Evolutionary conservation across 2,329 filamentous ascomycete genomes (phyloP).

Genomic region (Aspergillus novofumigatus): DNA sequence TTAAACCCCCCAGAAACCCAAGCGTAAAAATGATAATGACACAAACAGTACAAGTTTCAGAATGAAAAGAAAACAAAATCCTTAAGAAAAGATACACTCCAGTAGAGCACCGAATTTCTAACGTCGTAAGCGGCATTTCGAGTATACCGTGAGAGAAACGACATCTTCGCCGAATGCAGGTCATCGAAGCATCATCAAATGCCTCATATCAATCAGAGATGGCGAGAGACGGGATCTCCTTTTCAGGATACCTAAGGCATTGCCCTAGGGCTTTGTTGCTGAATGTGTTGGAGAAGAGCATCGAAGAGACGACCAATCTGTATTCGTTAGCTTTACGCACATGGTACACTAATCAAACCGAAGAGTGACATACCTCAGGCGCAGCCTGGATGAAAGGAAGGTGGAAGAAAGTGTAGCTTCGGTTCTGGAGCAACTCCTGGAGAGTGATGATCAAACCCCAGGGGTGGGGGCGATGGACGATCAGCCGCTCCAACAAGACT

Average conservation of each 20-base stretch:
- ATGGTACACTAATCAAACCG: not conserved
- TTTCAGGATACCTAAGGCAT: constrained; percentile 23
- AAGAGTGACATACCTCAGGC: constrained; percentile 63
- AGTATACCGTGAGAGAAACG: constrained; percentile 15
- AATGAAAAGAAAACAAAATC: constrained; percentile 13
- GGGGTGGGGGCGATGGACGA: constrained; percentile 87
- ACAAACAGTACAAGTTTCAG: constrained; percentile 17
- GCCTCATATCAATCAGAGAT: constrained; percentile 17
- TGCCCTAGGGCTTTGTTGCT: constrained; percentile 46
- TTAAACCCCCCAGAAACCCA: constrained; percentile 22
- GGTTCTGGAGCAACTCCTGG: constrained; percentile 86
- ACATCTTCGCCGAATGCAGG: constrained; percentile 16
- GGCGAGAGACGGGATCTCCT: constrained; percentile 6
- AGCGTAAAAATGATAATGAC: constrained; percentile 16
- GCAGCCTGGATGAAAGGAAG: constrained; percentile 85
- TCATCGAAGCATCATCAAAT: constrained; percentile 20
- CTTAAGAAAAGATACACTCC: constrained; percentile 18
- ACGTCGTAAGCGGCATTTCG: constrained; percentile 17
- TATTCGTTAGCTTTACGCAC: constrained; percentile 2
- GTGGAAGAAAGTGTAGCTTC: constrained; percentile 86
- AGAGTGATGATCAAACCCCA: constrained; percentile 91
- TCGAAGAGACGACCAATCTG: constrained; percentile 45
- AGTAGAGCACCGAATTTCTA: constrained; percentile 17
- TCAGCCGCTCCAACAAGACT: constrained; percentile 79
- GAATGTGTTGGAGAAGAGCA: constrained; percentile 43